Evolutionary conservation across 2,329 filamentous ascomycete genomes (phyloP), one percentile per base, ranked within the genome.

Genomic region (Colletotrichum filicis): DNA sequence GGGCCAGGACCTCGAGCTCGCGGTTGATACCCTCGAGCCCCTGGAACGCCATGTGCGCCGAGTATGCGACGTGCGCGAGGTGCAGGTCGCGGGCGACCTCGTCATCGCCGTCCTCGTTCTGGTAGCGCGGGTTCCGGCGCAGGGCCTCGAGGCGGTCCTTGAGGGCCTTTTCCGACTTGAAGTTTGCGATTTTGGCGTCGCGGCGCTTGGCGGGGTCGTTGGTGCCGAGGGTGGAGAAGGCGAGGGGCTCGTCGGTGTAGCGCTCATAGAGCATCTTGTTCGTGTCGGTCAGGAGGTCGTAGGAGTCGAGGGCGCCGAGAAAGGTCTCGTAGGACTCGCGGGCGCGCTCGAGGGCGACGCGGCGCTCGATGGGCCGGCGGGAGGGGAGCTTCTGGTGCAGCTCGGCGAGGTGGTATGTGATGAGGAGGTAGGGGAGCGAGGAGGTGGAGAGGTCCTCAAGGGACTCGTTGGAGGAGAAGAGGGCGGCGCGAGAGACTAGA

Each of bases 391-490:
- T 92, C 78, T 94, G 91, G 49, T 93, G 85, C 14, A 98, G 88
- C 79, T 98, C 95, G 42, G 95, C 96, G 66, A 97, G 86, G 78
- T 92, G 90, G 82, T 92, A 95, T 82, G 93, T 89, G 74, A 95
- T 89, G 26, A 95, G 88, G 74, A 99, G 88, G 81, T 96, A 97
- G 84, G 95, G 94, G 37, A 99, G 85, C 79, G 97, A 92, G n/a
- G 89, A 88, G 1, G 96, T 97, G 16, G 94, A 87, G 37, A 98
- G 85, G 83, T 99, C 97, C 74, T 99, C 97, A 52, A 96, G 83
- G 1, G 90, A 89, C 82, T 99, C 97, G 83, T 99, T 99, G 46
- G 92, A 88, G 77, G 95, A 98, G 88, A 98, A 98, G 66, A 99
- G 87, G 0, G 94, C 92, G 30, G 97, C 87, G 73, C 91, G 88